Evolutionary conservation across 1,284 basidiomycete species (phyloP), one percentile per base, ranked within the genome.

Genomic region (Malassezia nana): DNA sequence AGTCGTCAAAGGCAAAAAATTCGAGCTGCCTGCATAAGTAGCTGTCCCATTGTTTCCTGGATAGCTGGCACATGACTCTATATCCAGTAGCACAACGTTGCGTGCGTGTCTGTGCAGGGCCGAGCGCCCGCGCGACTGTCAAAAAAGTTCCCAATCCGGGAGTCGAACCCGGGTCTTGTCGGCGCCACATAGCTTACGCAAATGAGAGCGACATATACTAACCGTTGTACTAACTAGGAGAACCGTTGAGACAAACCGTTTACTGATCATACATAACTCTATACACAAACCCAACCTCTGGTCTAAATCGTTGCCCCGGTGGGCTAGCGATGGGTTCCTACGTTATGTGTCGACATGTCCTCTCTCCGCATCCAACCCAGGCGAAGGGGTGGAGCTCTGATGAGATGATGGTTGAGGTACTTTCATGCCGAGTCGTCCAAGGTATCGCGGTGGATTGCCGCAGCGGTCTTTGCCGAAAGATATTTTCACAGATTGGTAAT

Each of bases 1-100:
- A 58, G 71, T 73, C 22, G 63, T 73, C 64, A 63, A 70, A 57
- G 71, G 71, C 39, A 60, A 73, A 61, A 73, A 70, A 62, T 73
- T 73, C 55, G 67, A 70, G 50, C 52, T 73, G 39, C 68, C 68
- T 6, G 69, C 70, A 42, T 70, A 43, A 58, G 38, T 45, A 29
- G n/a, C n/a, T 20, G 22, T 20, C 13, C 13, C 13, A 42, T 13
- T 13, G 24, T 26, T 42, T 29, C 40, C 40, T 25, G 9, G 15
- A 38, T 20, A 31, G 30, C 10, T 9, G 18, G 18, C 35, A 38
- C 35, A 38, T n/a, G 35, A 18, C 18, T 18, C 16, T 20, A 18
- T 7, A 18, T 28, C 40, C 6, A 6, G 22, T 9, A 26, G 6
- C 8, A 20, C 9, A n/a, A 13, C 13, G 24, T 1, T 12, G 25